Base-by-base conservation (phyloP, 805 yeast species). In the Jamesozyma jinghongensis region DNA sequence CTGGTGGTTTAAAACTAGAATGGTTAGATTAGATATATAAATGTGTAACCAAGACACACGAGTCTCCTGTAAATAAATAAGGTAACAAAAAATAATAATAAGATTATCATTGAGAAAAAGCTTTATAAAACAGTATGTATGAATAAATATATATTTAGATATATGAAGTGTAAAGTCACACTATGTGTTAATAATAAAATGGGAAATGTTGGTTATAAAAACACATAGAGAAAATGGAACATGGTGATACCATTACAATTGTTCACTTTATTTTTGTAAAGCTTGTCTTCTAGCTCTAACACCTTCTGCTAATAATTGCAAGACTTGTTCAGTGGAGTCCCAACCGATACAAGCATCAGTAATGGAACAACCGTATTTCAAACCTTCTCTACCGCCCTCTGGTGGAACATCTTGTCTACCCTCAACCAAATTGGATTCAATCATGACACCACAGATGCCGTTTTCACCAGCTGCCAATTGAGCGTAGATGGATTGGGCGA, bases 281-380 rank as follows among this genome's bases (percentile, higher is more conserved):
- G 53, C 54, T 35, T 53, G 47, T 71, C 97, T 81, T 72, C 97
- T 81, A 36, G 70, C 68, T 62, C 76, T 75, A 25, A 90, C 92
- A 44, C 95, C 94, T 27, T 74, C 73, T 19, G 97, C 80, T 54
- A 90, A 75, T 38, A 70, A 68, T 38, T 70, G 73, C 52, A 90
- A 71, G 41, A 86, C 90, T 19, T 62, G 66, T 37, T 72, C 90
- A 14, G 98, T 90, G 37, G 77, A 70, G 40, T 83, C 92, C 86
- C 95, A 85, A 45, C 85, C 75, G 45, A 90, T 87, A 72, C 98
- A 90, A 26, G 96, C 95, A 65, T 90, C 98, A n/a, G 98, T 90
- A 54, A 90, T 87, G 25, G 95, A 84, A 48, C 87, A 85, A 47
- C 98, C 98, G 67, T 90, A 90, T 57, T 82, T 76, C 65, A 90